These are phyloP conservation scores for Fusarium pseudocircinatum DNA, from an alignment of 2,329 filamentous ascomycete genomes.

Conservation along the genomic window DNA sequence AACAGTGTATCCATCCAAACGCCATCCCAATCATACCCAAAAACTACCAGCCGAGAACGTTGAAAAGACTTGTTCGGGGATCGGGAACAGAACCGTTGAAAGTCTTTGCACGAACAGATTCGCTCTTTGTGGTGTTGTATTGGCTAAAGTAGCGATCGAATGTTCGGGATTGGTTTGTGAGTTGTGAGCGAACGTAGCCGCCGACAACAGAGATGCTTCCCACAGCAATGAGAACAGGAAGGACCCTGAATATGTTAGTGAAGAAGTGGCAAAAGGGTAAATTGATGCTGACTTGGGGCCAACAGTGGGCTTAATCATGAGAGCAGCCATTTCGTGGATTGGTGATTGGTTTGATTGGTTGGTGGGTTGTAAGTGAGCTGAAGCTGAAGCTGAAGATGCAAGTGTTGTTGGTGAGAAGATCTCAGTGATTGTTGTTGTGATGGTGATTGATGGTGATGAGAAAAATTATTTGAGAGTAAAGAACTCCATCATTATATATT, in stretches of 20 bases:
- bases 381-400: constrained; percentile 1
- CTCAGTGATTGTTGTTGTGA: constrained; percentile 14
- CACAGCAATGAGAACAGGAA: constrained; percentile 37
- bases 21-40: not conserved
- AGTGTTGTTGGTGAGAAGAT: constrained; percentile 20
- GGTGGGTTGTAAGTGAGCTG: constrained; percentile 17
- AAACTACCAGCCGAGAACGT: constrained; percentile 38
- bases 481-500: constrained; percentile 29
- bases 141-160: constrained; percentile 41
- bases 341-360: constrained; percentile 18
- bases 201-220: constrained; percentile 34
- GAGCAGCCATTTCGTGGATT: constrained; percentile 30
- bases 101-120: constrained; percentile 29
- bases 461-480: not conserved
- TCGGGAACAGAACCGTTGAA: constrained; percentile 39
- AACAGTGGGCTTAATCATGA: constrained; percentile 33
- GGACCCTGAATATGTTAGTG: constrained; percentile 13
- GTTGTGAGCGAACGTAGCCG: constrained; percentile 32
- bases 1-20: constrained; percentile 1
- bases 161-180: constrained; percentile 29
- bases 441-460: constrained; percentile 23
- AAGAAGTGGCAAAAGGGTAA: not conserved
- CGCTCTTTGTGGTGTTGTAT: constrained; percentile 39
- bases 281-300: constrained; percentile 29
- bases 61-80: constrained; percentile 39